phyloP scores from a whole-genome alignment of 805 yeast species.

The Starmerella etchellsii region DNA sequence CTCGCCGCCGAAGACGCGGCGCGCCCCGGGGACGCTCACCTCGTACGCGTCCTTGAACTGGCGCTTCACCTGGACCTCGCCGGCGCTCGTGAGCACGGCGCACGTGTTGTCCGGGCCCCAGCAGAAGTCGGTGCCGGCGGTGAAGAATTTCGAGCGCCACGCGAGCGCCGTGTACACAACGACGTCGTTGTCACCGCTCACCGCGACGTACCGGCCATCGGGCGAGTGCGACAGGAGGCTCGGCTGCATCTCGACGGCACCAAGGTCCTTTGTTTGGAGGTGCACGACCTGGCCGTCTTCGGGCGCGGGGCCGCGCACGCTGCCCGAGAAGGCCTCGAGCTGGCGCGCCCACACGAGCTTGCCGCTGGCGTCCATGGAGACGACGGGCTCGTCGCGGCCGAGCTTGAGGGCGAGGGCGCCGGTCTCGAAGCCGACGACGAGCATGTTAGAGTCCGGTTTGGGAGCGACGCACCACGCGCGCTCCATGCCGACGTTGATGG shows the following conservation, averaged over 20 bases:
- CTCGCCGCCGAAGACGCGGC: slow-evolving; percentile 79
- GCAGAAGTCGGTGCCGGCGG: slow-evolving; percentile 77
- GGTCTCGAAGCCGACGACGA: slow-evolving; percentile 89
- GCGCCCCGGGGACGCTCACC: slow-evolving; percentile 52
- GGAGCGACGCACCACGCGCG: slow-evolving; percentile 92
- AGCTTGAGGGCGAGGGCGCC: slow-evolving; percentile 80
- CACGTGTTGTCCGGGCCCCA: slow-evolving; percentile 89
- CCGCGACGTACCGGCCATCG: slow-evolving; percentile 93
- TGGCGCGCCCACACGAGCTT: slow-evolving; percentile 84
- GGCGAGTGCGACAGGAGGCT: slow-evolving; percentile 82
- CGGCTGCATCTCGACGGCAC: slow-evolving; percentile 89
- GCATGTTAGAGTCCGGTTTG: slow-evolving; percentile 57
- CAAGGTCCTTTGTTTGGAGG: slow-evolving; percentile 76
- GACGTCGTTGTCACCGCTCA: slow-evolving; percentile 96
- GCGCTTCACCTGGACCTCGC: slow-evolving; percentile 57
- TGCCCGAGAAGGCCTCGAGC: slow-evolving; percentile 74
- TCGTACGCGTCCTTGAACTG: slow-evolving; percentile 60
- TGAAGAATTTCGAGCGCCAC: slow-evolving; percentile 93
- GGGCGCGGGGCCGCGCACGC: slow-evolving; percentile 40
- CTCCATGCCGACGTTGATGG: slow-evolving; percentile 81
- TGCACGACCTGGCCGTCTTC: slow-evolving; percentile 32
- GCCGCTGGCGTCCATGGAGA: slow-evolving; percentile 87
- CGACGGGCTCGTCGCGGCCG: slow-evolving; percentile 88
- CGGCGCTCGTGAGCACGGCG: slow-evolving; percentile 63
- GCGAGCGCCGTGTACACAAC: slow-evolving; percentile 92